Base-by-base conservation (phyloP, 2,329 filamentous ascomycete species). In the Ceratocystis huliohia region DNA sequence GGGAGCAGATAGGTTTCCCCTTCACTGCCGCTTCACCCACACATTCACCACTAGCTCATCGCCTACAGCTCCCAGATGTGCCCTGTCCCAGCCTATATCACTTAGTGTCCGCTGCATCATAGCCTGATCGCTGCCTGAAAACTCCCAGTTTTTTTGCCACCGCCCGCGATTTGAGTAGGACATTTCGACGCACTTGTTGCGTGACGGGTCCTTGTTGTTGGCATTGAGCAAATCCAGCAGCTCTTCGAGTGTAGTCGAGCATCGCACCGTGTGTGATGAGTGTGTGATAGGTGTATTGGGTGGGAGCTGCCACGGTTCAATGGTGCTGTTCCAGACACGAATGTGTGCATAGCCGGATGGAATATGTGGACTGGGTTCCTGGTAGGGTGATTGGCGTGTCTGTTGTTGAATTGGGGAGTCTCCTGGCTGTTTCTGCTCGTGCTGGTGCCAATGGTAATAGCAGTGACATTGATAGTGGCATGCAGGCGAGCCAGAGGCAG, bases 181-280 rank as follows among this genome's bases (percentile, higher is more conserved):
- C 3, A 85, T 75, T 74, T 86, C 84, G 61, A 79, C 80, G 69
- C 86, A 78, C 67, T 75, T 76, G 70, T 88, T 85, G 72, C 82
- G 82, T 70, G 78, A 78, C 0, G 78, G 70, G 0, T 73, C 70
- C 0, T 76, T 72, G 69, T 86, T 85, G 5, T 72, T 74, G 50
- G 82, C 83, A 0, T 84, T 84, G 45, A 87, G 81, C 0, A 83
- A 80, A 69, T 78, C 76, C 70, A 88, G 77, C 15, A 88, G 73
- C 64, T 86, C 81, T 0, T 75, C 79, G 13, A 87, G 72, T 0
- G 79, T 82, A 1, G 80, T 80, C 64, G 75, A 79, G 45, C 75
- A 76, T 0, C 85, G 83, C 0, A 85, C 80, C 61, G 82, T 79
- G 37, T 79, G 76, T 0, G 80, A 78, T 63, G 78, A 75, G 71